Percentiles rank a stretch among this genome's conserved stretches.
phyloP scores from a whole-genome alignment of 2,329 filamentous ascomycete species.

The Penicillium sp. region DNA sequence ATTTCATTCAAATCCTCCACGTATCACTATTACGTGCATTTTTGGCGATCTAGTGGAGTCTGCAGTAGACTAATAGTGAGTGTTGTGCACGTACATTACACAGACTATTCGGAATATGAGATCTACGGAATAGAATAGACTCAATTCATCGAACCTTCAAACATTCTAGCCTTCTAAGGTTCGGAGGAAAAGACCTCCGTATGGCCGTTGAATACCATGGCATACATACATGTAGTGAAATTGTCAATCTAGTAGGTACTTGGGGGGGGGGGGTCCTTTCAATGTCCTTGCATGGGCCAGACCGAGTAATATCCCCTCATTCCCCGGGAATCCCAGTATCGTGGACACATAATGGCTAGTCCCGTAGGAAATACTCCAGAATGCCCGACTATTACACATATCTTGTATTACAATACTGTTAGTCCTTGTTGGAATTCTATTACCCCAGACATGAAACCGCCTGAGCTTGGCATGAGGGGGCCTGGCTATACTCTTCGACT shows the following conservation, averaged over 20 bases:
- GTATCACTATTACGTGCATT: background rate
- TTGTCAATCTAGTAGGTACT: background rate
- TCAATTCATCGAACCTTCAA: no score
- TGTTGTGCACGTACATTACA: background rate
- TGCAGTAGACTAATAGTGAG: background rate
- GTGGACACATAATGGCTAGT: background rate
- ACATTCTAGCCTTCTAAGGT: background rate
- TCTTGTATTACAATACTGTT: background rate
- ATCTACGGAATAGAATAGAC: no score
- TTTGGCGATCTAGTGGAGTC: background rate
- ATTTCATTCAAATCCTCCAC: background rate
- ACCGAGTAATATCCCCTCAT: background rate
- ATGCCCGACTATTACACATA: background rate
- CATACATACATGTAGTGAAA: background rate
- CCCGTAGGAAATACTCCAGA: background rate
- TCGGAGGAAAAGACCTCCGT: background rate
- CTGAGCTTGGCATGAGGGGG: background rate
- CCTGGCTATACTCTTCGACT: background rate
- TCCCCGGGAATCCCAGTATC: background rate
- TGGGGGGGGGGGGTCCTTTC: no score
- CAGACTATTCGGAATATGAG: no score
- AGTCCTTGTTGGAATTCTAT: background rate
- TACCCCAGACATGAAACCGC: background rate
- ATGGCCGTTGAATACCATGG: background rate
- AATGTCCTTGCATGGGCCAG: background rate